Conservation (phyloP, 2,329 filamentous ascomycete species). For the Geosmithia morbida region DNA sequence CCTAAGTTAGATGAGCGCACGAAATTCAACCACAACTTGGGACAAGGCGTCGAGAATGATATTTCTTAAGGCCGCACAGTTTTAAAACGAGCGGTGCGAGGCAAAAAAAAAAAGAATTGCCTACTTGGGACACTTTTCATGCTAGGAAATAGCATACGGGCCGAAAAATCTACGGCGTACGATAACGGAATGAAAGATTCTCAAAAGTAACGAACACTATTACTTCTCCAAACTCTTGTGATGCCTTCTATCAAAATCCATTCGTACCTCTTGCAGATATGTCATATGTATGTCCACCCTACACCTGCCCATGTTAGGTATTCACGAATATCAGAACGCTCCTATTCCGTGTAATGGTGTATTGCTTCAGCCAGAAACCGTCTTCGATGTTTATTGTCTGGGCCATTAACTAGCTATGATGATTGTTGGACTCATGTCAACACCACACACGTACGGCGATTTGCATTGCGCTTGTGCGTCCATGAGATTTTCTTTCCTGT, state of each 20-base stretch:
- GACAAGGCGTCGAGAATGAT: conserved; percentile 21
- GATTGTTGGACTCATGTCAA: too few relatives aligned
- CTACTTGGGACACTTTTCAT: conserved; percentile 24
- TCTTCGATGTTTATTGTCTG: too few relatives aligned
- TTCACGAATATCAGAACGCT: too few relatives aligned
- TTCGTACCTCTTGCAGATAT: not conserved
- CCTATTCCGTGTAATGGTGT: too few relatives aligned
- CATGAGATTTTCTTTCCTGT: too few relatives aligned
- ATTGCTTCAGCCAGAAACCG: too few relatives aligned
- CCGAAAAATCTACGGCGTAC: conserved; percentile 21
- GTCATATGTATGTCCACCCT: not conserved
- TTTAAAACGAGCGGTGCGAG: conserved; percentile 16
- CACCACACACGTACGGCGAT: too few relatives aligned
- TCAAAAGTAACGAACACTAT: not conserved
- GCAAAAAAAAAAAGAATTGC: conserved; percentile 15
- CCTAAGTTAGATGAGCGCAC: conserved; percentile 21
- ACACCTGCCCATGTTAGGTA: not conserved
- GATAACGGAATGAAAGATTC: conserved; percentile 22
- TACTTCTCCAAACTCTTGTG: not conserved
- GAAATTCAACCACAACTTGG: conserved; percentile 12
- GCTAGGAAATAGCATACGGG: conserved; percentile 23
- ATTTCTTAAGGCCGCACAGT: conserved; percentile 16
- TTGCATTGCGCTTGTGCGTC: too few relatives aligned
- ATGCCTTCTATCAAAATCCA: not conserved
- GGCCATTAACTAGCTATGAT: too few relatives aligned